Evolutionary conservation across 306 rosid species (phyloP).

Genomic region (Abrus pulchellus): DNA sequence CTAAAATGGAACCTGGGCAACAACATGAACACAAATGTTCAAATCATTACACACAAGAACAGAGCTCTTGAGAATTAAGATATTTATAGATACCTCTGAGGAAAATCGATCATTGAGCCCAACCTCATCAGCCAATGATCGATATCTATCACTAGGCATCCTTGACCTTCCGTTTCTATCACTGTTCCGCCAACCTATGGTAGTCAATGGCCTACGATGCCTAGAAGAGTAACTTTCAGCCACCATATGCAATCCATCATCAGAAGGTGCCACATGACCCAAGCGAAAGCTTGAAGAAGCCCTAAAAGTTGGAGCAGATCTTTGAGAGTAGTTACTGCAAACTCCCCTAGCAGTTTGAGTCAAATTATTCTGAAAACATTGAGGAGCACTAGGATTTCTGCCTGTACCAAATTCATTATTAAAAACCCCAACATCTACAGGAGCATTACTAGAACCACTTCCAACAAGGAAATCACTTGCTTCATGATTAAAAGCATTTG

Average conservation of each 20-base stretch:
- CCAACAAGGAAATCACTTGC: constrained; percentile 65
- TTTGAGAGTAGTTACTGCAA: constrained; percentile 72
- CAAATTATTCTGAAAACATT: constrained; percentile 59
- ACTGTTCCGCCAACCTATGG: constrained; percentile 64
- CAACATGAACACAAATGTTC: constrained; percentile 24
- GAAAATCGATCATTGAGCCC: constrained; percentile 63
- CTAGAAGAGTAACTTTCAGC: constrained; percentile 71
- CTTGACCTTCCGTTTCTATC: constrained; percentile 81
- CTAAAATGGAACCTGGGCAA: background rate
- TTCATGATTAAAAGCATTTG: constrained; percentile 67
- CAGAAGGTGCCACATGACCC: constrained; percentile 68
- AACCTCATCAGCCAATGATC: constrained; percentile 58
- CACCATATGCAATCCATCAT: constrained; percentile 69
- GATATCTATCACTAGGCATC: constrained; percentile 65
- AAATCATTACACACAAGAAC: constrained; percentile 32
- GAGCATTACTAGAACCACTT: constrained; percentile 61
- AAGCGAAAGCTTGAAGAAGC: constrained; percentile 72
- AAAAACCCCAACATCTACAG: constrained; percentile 66
- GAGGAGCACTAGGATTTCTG: constrained; percentile 64
- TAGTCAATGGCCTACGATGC: constrained; percentile 65
- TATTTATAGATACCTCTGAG: constrained; percentile 60
- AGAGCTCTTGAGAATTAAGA: constrained; percentile 9
- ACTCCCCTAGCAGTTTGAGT: constrained; percentile 68
- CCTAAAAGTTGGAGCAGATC: constrained; percentile 67
- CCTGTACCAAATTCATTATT: constrained; percentile 65